Percentiles rank a stretch among this genome's conserved stretches.
Evolutionary conservation across 345 rosid species (phyloP).

Genomic region (Eucalyptus albens): DNA sequence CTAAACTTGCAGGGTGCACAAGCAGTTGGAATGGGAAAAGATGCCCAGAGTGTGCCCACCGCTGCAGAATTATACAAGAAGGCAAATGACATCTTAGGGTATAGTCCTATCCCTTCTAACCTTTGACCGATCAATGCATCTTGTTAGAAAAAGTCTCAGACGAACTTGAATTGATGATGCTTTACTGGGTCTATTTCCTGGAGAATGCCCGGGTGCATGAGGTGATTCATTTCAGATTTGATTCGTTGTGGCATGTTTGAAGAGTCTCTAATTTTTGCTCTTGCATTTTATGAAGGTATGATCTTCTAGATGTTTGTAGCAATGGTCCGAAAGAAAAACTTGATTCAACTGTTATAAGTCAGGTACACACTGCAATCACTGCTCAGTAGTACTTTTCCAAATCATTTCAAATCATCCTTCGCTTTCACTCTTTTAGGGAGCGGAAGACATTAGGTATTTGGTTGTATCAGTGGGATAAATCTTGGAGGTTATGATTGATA

Average conservation of each 20-base stretch:
- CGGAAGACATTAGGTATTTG: not conserved
- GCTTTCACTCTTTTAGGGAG: not conserved
- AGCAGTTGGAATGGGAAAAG: conserved; percentile 96
- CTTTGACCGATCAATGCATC: not conserved
- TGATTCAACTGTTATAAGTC: conserved; percentile 91
- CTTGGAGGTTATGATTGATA: not conserved
- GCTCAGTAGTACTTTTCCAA: not conserved
- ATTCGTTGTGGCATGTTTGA: not conserved
- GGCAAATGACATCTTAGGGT: conserved; percentile 83
- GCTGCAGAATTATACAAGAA: conserved; percentile 71
- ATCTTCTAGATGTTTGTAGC: conserved; percentile 84
- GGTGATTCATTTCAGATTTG: not conserved
- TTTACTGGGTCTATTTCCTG: not conserved
- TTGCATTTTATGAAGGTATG: conserved; percentile 44
- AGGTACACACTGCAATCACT: conserved; percentile 31
- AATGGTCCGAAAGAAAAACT: conserved; percentile 95
- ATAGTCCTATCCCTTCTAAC: not conserved
- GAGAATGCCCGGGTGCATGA: not conserved
- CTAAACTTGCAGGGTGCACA: conserved; percentile 70
- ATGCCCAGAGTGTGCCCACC: conserved; percentile 60
- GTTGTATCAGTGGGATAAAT: not conserved
- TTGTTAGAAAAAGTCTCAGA: not conserved
- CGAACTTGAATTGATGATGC: not conserved
- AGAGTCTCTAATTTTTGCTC: not conserved
- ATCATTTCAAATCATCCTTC: not conserved